A percentile compares a stretch with the other conserved stretches of the same genome.
These are phyloP conservation scores for Meredithiella fracta DNA, from an alignment of 2,329 filamentous ascomycete species.

Conservation along the genomic window DNA sequence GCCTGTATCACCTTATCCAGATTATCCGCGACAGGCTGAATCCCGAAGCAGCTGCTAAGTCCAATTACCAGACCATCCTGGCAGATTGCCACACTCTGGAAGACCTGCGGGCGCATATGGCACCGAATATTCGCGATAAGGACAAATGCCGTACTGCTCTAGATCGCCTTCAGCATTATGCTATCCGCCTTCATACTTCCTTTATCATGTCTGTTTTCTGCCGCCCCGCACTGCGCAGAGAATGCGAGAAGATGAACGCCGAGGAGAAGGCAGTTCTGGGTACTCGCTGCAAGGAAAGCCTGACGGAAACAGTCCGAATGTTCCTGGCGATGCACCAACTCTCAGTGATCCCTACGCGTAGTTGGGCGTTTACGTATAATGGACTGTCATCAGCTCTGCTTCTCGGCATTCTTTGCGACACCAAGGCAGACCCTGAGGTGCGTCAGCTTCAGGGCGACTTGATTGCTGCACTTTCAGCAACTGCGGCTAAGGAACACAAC, in stretches of 20 bases:
- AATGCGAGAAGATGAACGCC: conserved; percentile 30
- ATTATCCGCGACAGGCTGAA: conserved; percentile 42
- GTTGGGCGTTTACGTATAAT: conserved; percentile 53
- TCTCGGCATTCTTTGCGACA: conserved; percentile 46
- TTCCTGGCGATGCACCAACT: conserved; percentile 53
- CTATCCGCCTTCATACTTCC: conserved; percentile 46
- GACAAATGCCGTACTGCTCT: conserved; percentile 47
- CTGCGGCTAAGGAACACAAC: conserved; percentile 43
- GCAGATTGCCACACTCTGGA: conserved; percentile 40
- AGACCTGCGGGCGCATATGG: conserved; percentile 31
- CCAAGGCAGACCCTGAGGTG: conserved; percentile 45
- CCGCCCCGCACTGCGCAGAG: conserved; percentile 41
- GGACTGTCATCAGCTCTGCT: conserved; percentile 48
- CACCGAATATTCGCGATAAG: conserved; percentile 38
- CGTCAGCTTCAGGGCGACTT: conserved; percentile 47
- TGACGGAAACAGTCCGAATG: conserved; percentile 51
- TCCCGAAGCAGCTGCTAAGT: conserved; percentile 34
- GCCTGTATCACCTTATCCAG: conserved; percentile 48
- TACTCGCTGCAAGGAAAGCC: conserved; percentile 42
- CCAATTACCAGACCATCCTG: conserved; percentile 38
- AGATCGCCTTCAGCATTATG: conserved; percentile 47
- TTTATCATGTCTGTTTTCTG: conserved; percentile 51
- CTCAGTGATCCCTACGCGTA: conserved; percentile 48
- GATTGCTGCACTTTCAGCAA: conserved; percentile 46
- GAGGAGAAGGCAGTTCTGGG: conserved; percentile 39